Evolutionary conservation across 768 basidiomycete species (phyloP), one percentile per base, ranked within the genome.

Genomic region (Sarcodon aspratus): DNA sequence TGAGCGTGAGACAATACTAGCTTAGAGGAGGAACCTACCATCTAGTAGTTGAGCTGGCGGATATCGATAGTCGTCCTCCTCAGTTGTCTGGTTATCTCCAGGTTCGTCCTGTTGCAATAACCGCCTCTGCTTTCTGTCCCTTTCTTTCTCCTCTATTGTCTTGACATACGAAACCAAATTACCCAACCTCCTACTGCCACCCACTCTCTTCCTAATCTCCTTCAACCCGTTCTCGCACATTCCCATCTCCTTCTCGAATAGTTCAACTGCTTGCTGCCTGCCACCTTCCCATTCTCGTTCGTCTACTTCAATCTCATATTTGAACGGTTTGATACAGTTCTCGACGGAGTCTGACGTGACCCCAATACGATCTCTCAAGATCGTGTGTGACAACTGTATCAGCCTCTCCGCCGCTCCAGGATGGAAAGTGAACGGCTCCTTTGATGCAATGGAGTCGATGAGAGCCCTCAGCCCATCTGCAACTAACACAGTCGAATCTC

Each of bases 271-370:
- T 45, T 79, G 71, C 55, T 74, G 75, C 45, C 94, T 70, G 0
- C 96, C 96, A 2, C 71, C 60, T 56, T 90, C 88, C 96, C 96
- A 99, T 63, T 99, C 96, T 37, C 83, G 71, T 11, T 79, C 75
- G 53, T 97, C 93, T 11, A 97, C 85, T 61, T 99, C 96, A 27
- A 98, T 83, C 60, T 98, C 95, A 60, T 96, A 95, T 71, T 99
- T 99, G 76, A 80, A 97, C 31, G 95, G 96, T 67, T 99, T 99
- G 73, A 99, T 97, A 65, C 91, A 95, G 64, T 98, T 99, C 71
- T 99, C 96, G 12, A 99, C 95, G 67, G 98, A 95, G 63, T 99
- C 96, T 5, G 90, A 85, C n/a, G 96, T 92, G 48, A 95, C 68
- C 12, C 90, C 87, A 50, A 97, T 86, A 6, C 95, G 79, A 59